Evolutionary conservation across 108 stramenopile species (phyloP).

Genomic region (Conticribra guillardii): DNA sequence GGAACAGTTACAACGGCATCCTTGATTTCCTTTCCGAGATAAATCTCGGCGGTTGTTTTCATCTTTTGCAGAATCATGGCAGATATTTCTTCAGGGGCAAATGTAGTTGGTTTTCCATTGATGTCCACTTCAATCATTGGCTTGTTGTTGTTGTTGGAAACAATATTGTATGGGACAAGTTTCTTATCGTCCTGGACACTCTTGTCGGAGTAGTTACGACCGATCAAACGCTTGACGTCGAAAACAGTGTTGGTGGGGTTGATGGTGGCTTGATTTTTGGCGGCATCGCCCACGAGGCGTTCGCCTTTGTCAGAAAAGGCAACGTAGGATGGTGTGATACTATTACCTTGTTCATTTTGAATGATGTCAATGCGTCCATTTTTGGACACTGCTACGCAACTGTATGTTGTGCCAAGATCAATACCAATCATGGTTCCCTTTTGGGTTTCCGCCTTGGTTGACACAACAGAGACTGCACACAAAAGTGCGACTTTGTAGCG

Average conservation of each 20-base stretch:
- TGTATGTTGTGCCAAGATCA: conserved; percentile 62
- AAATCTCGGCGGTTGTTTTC: conserved; percentile 87
- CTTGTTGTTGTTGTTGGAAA: conserved; percentile 81
- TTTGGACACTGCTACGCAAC: conserved; percentile 97
- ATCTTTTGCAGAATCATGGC: conserved; percentile 93
- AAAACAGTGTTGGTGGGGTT: conserved; percentile 98
- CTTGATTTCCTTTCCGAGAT: conserved; percentile 88
- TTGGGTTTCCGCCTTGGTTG: conserved; percentile 58
- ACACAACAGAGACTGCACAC: conserved; percentile 40
- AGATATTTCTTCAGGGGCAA: conserved; percentile 90
- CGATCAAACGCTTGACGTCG: conserved; percentile 99
- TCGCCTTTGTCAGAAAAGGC: conserved; percentile 91
- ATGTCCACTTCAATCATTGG: conserved; percentile 71
- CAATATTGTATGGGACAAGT: conserved; percentile 94
- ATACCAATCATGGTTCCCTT: conserved; percentile 73
- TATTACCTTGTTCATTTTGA: conserved; percentile 98
- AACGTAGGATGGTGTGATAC: conserved; percentile 98
- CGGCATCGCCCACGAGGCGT: conserved; percentile 97
- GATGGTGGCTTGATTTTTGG: conserved; percentile 98
- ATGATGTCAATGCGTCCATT: conserved; percentile 98
- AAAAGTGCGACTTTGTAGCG: not conserved
- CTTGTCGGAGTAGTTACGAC: conserved; percentile 93
- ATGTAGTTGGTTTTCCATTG: conserved; percentile 62
- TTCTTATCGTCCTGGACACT: conserved; percentile 98
- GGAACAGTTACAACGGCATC: conserved; percentile 97